Conservation (phyloP, 1,284 basidiomycete species). For the Ustilago esculenta region DNA sequence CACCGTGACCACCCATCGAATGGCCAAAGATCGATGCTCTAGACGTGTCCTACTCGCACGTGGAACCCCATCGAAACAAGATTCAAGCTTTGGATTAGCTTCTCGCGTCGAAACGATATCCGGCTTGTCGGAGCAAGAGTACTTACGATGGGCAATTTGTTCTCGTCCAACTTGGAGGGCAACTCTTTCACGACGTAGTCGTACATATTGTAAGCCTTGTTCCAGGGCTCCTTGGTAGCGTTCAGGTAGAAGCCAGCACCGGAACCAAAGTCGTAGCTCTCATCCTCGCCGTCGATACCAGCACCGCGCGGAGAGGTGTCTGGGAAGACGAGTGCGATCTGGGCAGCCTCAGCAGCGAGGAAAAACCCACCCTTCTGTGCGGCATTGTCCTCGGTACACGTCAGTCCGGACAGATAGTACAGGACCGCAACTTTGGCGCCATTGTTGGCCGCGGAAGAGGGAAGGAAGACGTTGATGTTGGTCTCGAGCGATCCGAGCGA, state of each 20-base stretch:
- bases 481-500: conserved; percentile 81
- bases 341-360: conserved; percentile 50
- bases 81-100: neutral
- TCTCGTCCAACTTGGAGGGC: conserved; percentile 36
- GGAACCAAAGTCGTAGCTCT: conserved; percentile 75
- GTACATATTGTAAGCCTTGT: conserved; percentile 62
- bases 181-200: conserved; percentile 57
- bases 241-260: conserved; percentile 66
- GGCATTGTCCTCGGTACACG: conserved; percentile 95
- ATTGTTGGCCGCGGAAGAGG: conserved; percentile 72
- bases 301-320: conserved; percentile 96
- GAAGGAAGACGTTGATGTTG: conserved; percentile 90
- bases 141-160: conserved; percentile 51
- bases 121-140: neutral
- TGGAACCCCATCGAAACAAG: neutral
- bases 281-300: conserved; percentile 82
- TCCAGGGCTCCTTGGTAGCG: conserved; percentile 62
- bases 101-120: neutral
- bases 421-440: conserved; percentile 76
- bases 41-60: conserved; percentile 26
- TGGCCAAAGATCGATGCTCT: conserved; percentile 60
- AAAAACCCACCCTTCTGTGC: conserved; percentile 65
- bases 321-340: conserved; percentile 91
- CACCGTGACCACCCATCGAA: conserved; percentile 95
- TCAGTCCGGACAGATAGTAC: conserved; percentile 89